Base-by-base conservation (phyloP, 129 eudicot genomes). In the Saposhnikovia divaricata region DNA sequence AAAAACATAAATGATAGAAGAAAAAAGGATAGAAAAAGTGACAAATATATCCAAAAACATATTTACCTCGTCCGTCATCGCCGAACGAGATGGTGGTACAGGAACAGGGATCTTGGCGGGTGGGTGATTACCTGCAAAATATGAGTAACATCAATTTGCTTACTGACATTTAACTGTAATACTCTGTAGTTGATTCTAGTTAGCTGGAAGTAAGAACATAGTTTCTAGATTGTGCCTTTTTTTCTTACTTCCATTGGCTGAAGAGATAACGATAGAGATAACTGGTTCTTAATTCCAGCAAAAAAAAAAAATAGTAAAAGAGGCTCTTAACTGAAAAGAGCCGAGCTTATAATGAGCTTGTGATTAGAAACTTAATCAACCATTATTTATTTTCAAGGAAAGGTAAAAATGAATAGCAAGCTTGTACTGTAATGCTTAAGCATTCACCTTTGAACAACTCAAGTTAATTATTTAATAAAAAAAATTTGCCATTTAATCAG, bases 91-190 rank as follows among this genome's bases (percentile, higher is more conserved):
- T 79, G 92, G 90, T 72, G 97, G 98, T 77, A 94, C 84, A 78
- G 98, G 98, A 85, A 91, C 89, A 75, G 98, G 98, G 70, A 94
- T 91, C 91, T 94, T 92, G 75, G 98, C 93, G 57, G 98, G 98
- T 39, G 94, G 98, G 77, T 78, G 98, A 78, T 89, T 85, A 87
- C 97, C 98, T 94, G 85, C 77, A 86, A 85, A 79, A 66, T 3
- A 61, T n/a, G 37, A 61, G 69, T 9, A 61, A 61, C 28, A 61
- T 9, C 3, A 0, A 46, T 46, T 8, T 46, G 50, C 50, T 46
- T 46, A 12, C 50, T 46, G 50, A 46, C 12, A 46, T 15, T 46
- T 46, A 0, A 46, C 50, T 46, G 12, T 7, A 10, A 46, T 46
- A 46, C 50, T 46, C 15, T 11, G 12, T 46, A 11, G 50, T 46